Conservation (phyloP, 164 flowering plant genomes). For the Berberis vulgaris region DNA sequence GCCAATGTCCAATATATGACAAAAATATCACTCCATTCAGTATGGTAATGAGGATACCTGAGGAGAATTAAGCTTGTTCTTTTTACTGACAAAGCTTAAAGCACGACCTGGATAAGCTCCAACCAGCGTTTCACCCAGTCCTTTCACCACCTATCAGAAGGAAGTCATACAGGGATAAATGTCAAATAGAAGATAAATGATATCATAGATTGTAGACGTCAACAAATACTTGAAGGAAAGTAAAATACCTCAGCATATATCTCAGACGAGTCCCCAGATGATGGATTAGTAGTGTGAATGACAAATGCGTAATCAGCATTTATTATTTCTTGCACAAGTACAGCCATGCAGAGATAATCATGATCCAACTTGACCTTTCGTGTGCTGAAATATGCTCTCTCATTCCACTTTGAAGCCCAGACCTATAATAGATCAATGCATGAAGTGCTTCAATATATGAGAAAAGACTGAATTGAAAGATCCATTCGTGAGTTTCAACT, state of each 20-base stretch:
- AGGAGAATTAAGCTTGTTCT: conserved; percentile 64
- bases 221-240: neutral
- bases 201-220: neutral
- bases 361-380: conserved; percentile 81
- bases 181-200: neutral
- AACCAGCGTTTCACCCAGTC: conserved; percentile 97
- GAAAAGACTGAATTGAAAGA: too few relatives aligned
- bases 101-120: conserved; percentile 99
- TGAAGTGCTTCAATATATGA: conserved; percentile 1
- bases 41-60: conserved; percentile 32
- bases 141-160: conserved; percentile 68
- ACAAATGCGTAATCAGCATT: conserved; percentile 98
- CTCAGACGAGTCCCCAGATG: conserved; percentile 89
- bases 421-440: conserved; percentile 37
- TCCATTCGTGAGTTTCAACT: too few relatives aligned
- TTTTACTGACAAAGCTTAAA: conserved; percentile 81
- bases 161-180: neutral
- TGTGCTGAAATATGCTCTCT: conserved; percentile 96
- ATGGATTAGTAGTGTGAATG: conserved; percentile 94
- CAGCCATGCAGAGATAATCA: conserved; percentile 96
- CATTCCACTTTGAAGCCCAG: conserved; percentile 99
- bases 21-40: neutral
- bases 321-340: conserved; percentile 89
- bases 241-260: conserved; percentile 87
- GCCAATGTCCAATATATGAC: neutral